phyloP scores from a whole-genome alignment of 2,329 filamentous ascomycete species.

The Fusarium incarnatum region DNA sequence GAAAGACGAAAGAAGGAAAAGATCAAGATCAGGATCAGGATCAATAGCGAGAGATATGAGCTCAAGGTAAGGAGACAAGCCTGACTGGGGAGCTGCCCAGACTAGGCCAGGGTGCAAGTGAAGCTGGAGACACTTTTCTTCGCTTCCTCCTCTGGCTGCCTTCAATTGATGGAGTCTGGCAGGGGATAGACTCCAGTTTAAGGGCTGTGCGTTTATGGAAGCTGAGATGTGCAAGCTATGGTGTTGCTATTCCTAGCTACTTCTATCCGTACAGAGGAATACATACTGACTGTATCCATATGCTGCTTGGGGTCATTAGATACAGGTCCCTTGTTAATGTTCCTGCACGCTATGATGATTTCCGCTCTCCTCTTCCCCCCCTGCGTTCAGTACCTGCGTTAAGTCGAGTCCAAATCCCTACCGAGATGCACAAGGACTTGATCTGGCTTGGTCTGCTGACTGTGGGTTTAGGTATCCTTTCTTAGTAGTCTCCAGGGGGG shows the following conservation, averaged over 20 bases:
- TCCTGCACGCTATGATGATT: slow-evolving; percentile 43
- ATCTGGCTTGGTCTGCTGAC: slow-evolving; percentile 26
- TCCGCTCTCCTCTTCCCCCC: slow-evolving; percentile 29
- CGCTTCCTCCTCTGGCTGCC: slow-evolving; percentile 7
- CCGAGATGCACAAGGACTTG: slow-evolving; percentile 17
- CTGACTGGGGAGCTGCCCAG: slow-evolving; percentile 23
- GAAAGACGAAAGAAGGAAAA: slow-evolving; percentile 17
- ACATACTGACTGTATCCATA: background rate
- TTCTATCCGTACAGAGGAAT: background rate
- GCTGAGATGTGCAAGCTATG: slow-evolving; percentile 13
- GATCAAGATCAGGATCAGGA: slow-evolving; percentile 3
- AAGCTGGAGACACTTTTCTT: slow-evolving; percentile 32
- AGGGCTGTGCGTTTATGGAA: slow-evolving; percentile 38
- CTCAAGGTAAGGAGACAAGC: slow-evolving; percentile 22
- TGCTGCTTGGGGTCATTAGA: background rate
- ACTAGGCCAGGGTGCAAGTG: slow-evolving; percentile 24
- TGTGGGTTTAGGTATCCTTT: slow-evolving; percentile 6
- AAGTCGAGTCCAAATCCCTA: slow-evolving; percentile 7
- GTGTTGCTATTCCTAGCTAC: slow-evolving; percentile 26
- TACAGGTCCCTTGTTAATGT: slow-evolving; percentile 20
- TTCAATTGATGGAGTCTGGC: slow-evolving; percentile 19
- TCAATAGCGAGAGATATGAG: slow-evolving; percentile 7
- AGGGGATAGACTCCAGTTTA: slow-evolving; percentile 31
- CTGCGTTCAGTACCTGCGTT: slow-evolving; percentile 38
- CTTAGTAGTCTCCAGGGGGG: background rate